phyloP scores from a whole-genome alignment of 2,329 filamentous ascomycete species.

The Drechmeria coniospora region DNA sequence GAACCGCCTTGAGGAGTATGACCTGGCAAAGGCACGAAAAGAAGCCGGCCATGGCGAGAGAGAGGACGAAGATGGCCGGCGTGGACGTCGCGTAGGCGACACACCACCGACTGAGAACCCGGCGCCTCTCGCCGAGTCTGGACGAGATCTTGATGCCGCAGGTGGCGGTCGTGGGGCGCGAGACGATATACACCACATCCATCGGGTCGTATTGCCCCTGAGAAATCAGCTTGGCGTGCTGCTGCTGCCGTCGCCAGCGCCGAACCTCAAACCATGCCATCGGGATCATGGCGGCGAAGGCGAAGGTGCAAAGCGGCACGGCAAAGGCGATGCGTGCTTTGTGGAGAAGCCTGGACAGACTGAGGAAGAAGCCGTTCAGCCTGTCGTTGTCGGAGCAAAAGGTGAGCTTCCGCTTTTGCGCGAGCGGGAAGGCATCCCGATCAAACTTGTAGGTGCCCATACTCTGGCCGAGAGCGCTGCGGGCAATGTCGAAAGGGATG shows the following conservation, averaged over 20 bases:
- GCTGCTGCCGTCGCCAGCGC: slow-evolving; percentile 58
- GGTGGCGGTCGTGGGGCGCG: slow-evolving; percentile 60
- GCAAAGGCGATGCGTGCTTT: slow-evolving; percentile 62
- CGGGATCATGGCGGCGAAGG: slow-evolving; percentile 56
- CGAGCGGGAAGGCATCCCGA: slow-evolving; percentile 62
- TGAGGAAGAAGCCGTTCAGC: slow-evolving; percentile 71
- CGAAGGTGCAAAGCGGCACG: slow-evolving; percentile 54
- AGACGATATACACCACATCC: slow-evolving; percentile 79
- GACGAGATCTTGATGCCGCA: slow-evolving; percentile 56
- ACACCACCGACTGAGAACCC: slow-evolving; percentile 66
- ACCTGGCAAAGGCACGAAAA: slow-evolving; percentile 73
- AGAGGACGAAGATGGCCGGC: slow-evolving; percentile 72
- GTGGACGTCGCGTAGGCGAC: slow-evolving; percentile 77
- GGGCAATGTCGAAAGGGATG: slow-evolving; percentile 69
- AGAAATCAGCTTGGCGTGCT: slow-evolving; percentile 50
- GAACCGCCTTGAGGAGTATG: slow-evolving; percentile 56
- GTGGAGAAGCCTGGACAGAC: slow-evolving; percentile 49
- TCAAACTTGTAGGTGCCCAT: slow-evolving; percentile 67
- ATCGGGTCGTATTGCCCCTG: slow-evolving; percentile 59
- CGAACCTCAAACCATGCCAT: slow-evolving; percentile 72
- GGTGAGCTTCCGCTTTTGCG: slow-evolving; percentile 62
- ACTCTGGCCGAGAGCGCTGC: slow-evolving; percentile 52
- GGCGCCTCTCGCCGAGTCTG: slow-evolving; percentile 47
- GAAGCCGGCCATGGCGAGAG: slow-evolving; percentile 66
- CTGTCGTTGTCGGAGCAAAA: slow-evolving; percentile 81